Conservation (phyloP, 148 eudicot genomes). For the Arbutus unedo region DNA sequence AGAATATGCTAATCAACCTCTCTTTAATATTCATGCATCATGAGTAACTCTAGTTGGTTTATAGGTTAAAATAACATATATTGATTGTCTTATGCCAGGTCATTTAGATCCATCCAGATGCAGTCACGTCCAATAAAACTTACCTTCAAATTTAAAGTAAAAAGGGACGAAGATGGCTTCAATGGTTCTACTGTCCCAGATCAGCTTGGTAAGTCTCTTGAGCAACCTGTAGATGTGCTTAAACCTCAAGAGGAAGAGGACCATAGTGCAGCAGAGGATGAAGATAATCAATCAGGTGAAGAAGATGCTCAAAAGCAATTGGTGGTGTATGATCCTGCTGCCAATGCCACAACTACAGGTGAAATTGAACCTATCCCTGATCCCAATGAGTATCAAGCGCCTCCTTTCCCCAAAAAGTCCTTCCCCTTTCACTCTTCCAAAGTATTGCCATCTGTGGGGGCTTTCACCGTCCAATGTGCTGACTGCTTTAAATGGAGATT, state of each 20-base stretch:
- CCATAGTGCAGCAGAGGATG: constrained; percentile 16
- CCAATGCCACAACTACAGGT: constrained; percentile 15
- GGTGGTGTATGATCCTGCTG: constrained; percentile 55
- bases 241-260: constrained; percentile 36
- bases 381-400: constrained; percentile 29
- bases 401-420: constrained; percentile 9
- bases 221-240: constrained; percentile 25
- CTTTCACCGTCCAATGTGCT: constrained; percentile 90
- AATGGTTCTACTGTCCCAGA: constrained; percentile 22
- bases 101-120: constrained; percentile 17
- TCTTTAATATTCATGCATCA: not conserved
- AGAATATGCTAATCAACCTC: not conserved
- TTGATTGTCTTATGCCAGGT: constrained; percentile 13
- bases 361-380: constrained; percentile 30
- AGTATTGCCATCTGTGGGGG: constrained; percentile 68
- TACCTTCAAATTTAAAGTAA: constrained; percentile 22
- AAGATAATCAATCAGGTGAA: constrained; percentile 21
- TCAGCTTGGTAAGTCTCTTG: constrained; percentile 15
- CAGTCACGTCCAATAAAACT: constrained; percentile 26
- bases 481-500: constrained; percentile 90
- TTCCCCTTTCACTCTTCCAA: constrained; percentile 24
- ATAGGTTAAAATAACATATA: not conserved
- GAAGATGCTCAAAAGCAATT: constrained; percentile 53
- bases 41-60: not conserved
- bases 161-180: constrained; percentile 23